phyloP scores from a whole-genome alignment of 371 early-diverging fungal species.

The Amoeboaphelidium protococcarum region DNA sequence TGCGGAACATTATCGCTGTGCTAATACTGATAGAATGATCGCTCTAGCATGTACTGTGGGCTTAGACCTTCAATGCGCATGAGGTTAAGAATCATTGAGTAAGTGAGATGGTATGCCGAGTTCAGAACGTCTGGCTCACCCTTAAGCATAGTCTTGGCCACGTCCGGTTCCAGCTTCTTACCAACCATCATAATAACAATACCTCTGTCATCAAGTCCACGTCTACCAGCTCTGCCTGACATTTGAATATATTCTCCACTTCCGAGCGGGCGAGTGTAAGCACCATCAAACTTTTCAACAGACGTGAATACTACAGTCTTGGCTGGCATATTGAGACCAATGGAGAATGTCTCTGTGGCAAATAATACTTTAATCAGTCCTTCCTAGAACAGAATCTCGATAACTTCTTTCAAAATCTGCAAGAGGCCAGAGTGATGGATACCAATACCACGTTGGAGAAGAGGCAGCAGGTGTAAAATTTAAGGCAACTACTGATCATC shows the following conservation, averaged over 20 bases:
- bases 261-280: conserved; percentile 51
- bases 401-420: conserved; percentile 97
- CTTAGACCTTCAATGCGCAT: conserved; percentile 88
- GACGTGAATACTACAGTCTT: conserved; percentile 96
- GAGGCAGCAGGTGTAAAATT: conserved; percentile 77
- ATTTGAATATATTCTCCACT: conserved; percentile 98
- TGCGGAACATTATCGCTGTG: conserved; percentile 54
- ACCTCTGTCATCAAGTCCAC: conserved; percentile 81
- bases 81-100: conserved; percentile 97
- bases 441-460: conserved; percentile 91
- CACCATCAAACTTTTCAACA: conserved; percentile 94
- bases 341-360: conserved; percentile 99
- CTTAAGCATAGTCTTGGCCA: conserved; percentile 80
- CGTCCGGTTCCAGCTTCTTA: conserved; percentile 81
- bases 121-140: conserved; percentile 78
- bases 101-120: conserved; percentile 94
- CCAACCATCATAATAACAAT: conserved; percentile 92
- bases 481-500: conserved; percentile 88
- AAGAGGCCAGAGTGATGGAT: conserved; percentile 98
- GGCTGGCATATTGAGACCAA: conserved; percentile 99
- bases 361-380: conserved; percentile 93
- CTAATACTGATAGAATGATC: conserved; percentile 92
- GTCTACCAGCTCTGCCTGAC: conserved; percentile 21
- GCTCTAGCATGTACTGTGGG: conserved; percentile 80
- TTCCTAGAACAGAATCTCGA: conserved; percentile 98